These are phyloP conservation scores for Maudiozyma turicensis DNA, from an alignment of 805 yeast genomes.

Conservation along the genomic window DNA sequence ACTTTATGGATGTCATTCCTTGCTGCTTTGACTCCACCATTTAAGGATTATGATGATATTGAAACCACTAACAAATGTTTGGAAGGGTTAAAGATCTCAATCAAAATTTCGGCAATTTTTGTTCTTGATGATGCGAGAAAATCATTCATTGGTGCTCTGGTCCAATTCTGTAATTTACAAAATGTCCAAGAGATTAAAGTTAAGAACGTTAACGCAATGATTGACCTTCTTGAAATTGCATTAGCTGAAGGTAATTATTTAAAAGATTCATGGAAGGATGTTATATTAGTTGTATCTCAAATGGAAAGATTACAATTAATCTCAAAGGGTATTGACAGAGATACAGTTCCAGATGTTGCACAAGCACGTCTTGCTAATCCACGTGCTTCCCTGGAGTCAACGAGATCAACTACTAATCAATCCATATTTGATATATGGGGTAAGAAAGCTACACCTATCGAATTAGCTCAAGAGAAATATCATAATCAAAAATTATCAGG, in stretches of 20 bases:
- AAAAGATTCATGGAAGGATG: conserved; percentile 72
- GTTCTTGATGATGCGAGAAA: conserved; percentile 76
- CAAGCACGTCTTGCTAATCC: conserved; percentile 57
- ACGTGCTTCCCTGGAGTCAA: conserved; percentile 44
- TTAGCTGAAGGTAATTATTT: conserved; percentile 69
- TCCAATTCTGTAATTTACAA: conserved; percentile 74
- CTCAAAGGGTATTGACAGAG: conserved; percentile 79
- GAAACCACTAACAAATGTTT: conserved; percentile 60
- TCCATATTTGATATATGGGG: conserved; percentile 51
- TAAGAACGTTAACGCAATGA: conserved; percentile 76
- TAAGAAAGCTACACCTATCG: conserved; percentile 46
- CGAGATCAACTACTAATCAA: conserved; percentile 29
- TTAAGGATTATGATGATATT: conserved; percentile 74
- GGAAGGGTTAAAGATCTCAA: conserved; percentile 78
- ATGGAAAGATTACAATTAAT: conserved; percentile 83
- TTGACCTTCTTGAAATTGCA: conserved; percentile 65
- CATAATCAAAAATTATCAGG: conserved; percentile 59
- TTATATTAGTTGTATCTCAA: conserved; percentile 76
- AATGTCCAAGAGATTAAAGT: conserved; percentile 66
- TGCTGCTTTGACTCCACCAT: conserved; percentile 91
- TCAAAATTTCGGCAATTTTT: conserved; percentile 75
- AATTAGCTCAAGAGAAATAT: conserved; percentile 59
- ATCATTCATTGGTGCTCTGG: conserved; percentile 82
- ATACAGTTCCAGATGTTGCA: conserved; percentile 74
- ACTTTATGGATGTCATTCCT: conserved; percentile 94